Evolutionary conservation across 2,329 filamentous ascomycete species (phyloP).

Genomic region (Scedosporium minutisporum): DNA sequence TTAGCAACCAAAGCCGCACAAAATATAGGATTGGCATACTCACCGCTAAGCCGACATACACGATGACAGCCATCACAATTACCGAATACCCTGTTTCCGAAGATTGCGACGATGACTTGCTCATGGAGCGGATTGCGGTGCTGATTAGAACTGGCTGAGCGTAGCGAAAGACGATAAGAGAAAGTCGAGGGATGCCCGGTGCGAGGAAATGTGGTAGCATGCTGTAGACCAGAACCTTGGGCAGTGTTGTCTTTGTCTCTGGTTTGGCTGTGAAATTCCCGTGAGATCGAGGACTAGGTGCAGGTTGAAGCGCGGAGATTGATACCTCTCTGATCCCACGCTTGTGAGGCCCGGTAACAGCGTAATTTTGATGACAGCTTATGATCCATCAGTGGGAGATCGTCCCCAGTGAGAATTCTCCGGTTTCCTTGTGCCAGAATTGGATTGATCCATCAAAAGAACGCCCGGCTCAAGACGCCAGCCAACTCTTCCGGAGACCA

Average conservation of each 20-base stretch:
- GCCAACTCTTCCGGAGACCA: neutral
- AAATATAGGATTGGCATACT: neutral
- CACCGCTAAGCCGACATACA: neutral
- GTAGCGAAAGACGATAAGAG: neutral
- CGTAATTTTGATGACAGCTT: neutral
- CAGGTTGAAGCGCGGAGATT: neutral
- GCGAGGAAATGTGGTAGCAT: neutral
- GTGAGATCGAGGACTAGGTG: neutral
- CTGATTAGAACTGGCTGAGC: neutral
- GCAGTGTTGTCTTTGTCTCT: neutral
- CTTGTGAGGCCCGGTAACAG: neutral
- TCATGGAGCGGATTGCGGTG: neutral
- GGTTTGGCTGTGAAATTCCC: neutral
- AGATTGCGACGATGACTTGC: neutral
- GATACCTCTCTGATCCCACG: neutral
- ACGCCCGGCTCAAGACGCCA: neutral
- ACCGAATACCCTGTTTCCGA: neutral
- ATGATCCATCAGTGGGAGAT: neutral
- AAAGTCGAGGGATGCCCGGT: neutral
- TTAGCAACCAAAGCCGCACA: neutral
- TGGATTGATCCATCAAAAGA: neutral
- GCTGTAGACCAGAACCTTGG: neutral
- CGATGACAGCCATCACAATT: neutral
- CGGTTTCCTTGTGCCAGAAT: neutral
- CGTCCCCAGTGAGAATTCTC: neutral